Percentiles rank a stretch among this genome's conserved stretches.
These are phyloP conservation scores for Xerocomellus amylosporus DNA, from an alignment of 768 basidiomycete genomes.

Conservation along the genomic window DNA sequence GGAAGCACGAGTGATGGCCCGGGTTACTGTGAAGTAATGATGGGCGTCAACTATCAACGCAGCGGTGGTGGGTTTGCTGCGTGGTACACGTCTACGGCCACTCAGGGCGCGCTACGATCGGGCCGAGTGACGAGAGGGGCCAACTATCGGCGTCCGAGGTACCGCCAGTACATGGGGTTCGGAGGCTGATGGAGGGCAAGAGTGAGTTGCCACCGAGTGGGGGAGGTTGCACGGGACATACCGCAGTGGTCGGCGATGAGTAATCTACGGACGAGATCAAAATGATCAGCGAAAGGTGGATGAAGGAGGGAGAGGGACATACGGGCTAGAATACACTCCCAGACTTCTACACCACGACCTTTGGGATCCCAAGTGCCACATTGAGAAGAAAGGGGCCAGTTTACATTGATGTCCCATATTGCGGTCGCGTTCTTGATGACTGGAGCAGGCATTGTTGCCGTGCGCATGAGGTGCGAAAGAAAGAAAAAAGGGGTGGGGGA, in stretches of 20 bases:
- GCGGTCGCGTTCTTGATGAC: conserved; percentile 63
- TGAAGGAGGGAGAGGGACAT: conserved; percentile 14
- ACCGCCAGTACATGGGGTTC: conserved; percentile 44
- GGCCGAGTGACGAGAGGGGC: not conserved
- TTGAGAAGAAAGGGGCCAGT: conserved; percentile 64
- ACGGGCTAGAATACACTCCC: conserved; percentile 74
- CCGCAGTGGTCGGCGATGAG: conserved; percentile 50
- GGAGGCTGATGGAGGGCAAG: conserved; percentile 36
- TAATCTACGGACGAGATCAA: conserved; percentile 43
- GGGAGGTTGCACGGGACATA: conserved; percentile 15
- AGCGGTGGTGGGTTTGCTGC: not conserved
- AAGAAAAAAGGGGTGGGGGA: not conserved
- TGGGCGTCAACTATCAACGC: conserved; percentile 6
- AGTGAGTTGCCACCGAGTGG: not conserved
- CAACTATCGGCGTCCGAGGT: conserved; percentile 43
- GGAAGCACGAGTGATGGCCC: conserved; percentile 1
- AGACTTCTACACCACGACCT: conserved; percentile 66
- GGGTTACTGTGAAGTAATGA: conserved; percentile 1
- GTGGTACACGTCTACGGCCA: conserved; percentile 2
- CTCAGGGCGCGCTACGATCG: not conserved
- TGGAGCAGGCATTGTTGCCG: conserved; percentile 23
- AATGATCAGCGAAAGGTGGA: not conserved
- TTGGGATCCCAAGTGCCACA: conserved; percentile 71
- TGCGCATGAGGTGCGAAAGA: conserved; percentile 14
- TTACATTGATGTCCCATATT: conserved; percentile 66